phyloP scores from a whole-genome alignment of 129 eudicot genomes.

The Glebionis coronaria region DNA sequence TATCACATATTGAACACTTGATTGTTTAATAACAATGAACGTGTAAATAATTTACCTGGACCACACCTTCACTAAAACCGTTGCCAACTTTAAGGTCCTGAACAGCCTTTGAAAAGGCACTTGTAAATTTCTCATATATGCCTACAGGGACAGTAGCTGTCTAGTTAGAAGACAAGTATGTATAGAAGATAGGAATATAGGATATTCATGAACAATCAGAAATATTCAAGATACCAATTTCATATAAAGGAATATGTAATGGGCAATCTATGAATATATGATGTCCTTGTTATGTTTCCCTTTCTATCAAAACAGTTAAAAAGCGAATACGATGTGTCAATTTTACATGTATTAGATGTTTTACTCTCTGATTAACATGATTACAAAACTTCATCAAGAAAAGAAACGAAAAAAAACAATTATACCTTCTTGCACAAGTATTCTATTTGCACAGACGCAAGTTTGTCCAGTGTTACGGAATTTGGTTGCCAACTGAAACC shows the following conservation, averaged over 20 bases:
- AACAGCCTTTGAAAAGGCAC: slow-evolving; percentile 70
- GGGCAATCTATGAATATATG: too few relatives aligned
- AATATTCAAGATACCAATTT: too few relatives aligned
- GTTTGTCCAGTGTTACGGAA: slow-evolving; percentile 97
- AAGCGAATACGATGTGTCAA: too few relatives aligned
- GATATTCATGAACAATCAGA: too few relatives aligned
- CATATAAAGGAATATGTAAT: too few relatives aligned
- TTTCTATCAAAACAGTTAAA: too few relatives aligned
- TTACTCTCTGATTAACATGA: too few relatives aligned
- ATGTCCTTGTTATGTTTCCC: too few relatives aligned
- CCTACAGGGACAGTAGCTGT: slow-evolving; percentile 47
- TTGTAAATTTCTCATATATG: slow-evolving; percentile 75
- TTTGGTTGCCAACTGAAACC: slow-evolving; percentile 75
- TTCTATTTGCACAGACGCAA: slow-evolving; percentile 89
- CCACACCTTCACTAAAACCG: slow-evolving; percentile 84
- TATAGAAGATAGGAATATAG: not conserved
- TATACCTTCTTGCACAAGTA: slow-evolving; percentile 96
- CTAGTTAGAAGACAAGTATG: slow-evolving; percentile 14
- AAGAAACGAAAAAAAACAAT: not conserved
- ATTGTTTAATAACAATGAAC: too few relatives aligned
- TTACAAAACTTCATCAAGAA: too few relatives aligned
- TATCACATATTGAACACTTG: too few relatives aligned
- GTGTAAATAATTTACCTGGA: slow-evolving; percentile 50
- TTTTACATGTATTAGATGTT: too few relatives aligned
- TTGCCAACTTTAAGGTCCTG: slow-evolving; percentile 81